phyloP scores from a whole-genome alignment of 169 alveolate species.

The Cryptosporidium felis region DNA sequence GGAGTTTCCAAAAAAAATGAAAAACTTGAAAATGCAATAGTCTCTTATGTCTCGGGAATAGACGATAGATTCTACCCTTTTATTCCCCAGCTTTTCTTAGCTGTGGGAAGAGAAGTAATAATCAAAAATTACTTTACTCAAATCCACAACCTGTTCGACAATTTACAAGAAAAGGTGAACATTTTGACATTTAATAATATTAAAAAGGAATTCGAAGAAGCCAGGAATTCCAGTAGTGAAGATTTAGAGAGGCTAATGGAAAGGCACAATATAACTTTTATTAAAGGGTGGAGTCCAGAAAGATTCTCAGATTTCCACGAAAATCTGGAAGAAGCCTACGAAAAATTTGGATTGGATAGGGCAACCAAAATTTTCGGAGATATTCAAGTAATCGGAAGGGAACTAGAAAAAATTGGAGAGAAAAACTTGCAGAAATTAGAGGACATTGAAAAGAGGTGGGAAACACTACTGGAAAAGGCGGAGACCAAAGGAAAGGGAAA shows the following conservation, averaged over 20 bases:
- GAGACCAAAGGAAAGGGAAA: neutral
- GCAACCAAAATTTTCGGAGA: neutral
- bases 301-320: neutral
- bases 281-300: neutral
- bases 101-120: slow-evolving; percentile 15
- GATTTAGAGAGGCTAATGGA: neutral
- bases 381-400: slow-evolving; percentile 7
- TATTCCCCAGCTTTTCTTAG: slow-evolving; percentile 25
- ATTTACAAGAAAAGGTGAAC: neutral
- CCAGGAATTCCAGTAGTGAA: neutral
- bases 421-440: neutral
- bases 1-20: slow-evolving; percentile 17
- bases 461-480: neutral
- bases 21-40: neutral
- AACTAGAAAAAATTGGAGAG: neutral
- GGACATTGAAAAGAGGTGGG: slow-evolving; percentile 19
- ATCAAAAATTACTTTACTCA: neutral
- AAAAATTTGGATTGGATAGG: slow-evolving; percentile 19
- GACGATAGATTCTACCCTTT: slow-evolving; percentile 28
- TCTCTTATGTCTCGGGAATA: slow-evolving; percentile 17
- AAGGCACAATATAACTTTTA: neutral
- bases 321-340: neutral
- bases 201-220: neutral
- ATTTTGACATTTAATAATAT: neutral
- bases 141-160: neutral